These are phyloP conservation scores for Iberis pinnata DNA, from an alignment of 345 rosid species.

Conservation along the genomic window DNA sequence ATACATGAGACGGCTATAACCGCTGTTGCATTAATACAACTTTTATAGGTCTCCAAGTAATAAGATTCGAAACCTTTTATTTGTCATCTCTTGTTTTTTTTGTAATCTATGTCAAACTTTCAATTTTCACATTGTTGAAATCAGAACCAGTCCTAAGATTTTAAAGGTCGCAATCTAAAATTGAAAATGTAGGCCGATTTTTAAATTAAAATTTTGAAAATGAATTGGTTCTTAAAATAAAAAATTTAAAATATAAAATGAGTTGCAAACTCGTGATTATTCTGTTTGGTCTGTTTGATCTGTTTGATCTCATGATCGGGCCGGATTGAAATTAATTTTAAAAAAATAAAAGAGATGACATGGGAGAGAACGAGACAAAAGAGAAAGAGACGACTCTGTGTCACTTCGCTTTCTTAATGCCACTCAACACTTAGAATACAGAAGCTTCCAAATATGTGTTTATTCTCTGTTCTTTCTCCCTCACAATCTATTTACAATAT, in stretches of 20 bases:
- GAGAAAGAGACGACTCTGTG: constrained; percentile 21
- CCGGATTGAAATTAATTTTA: not conserved
- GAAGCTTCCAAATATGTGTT: constrained; percentile 27
- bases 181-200: no score
- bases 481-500: not conserved
- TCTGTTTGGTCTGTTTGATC: no score
- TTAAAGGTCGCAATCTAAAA: no score
- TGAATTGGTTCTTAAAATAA: no score
- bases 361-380: constrained; percentile 15
- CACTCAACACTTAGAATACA: constrained; percentile 16
- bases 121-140: not conserved
- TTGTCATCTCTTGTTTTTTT: no score
- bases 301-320: no score
- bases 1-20: constrained; percentile 22
- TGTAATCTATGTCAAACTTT: not conserved
- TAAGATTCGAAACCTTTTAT: no score
- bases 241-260: no score
- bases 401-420: constrained; percentile 20
- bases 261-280: no score
- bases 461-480: constrained; percentile 11
- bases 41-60: not conserved
- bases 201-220: no score
- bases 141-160: no score
- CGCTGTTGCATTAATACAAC: constrained; percentile 10
- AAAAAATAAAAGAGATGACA: not conserved